Base-by-base conservation (phyloP, 2,329 filamentous ascomycete species). In the Botryotinia globosa region DNA sequence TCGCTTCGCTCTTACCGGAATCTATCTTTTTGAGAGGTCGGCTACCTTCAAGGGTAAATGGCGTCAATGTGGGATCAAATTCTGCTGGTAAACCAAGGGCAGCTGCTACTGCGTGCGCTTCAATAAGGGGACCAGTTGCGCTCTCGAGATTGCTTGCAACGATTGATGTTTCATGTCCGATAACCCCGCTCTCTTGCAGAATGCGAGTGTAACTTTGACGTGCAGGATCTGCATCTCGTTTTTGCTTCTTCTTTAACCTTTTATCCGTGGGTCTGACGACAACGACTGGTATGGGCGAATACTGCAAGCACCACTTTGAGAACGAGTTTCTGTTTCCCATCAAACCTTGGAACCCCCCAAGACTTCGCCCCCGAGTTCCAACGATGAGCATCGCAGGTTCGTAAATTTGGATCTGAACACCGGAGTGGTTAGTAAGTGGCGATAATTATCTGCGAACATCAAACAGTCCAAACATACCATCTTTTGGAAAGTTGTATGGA, bases 271-370 rank as follows among this genome's bases (percentile, higher is more conserved):
- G 90, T 8, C 91, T 87, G 1, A 93, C 91, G 58, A 93, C 91
- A 66, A 93, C 91, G 22, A 93, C 91, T 1, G 91, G 91, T 20
- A 93, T 90, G 0, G 91, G 91, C 0, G 89, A 92, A 79, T 92
- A 90, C 78, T 93, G 91, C 29, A 93, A 83, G 78, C 91, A 93
- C 81, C 92, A 93, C 80, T 92, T 92, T 16, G 90, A 92, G 34
- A 93, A 90, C 4, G 89, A 91, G 62, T 81, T 81, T 54, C 78
- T 78, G 44, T 90, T 90, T 18, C 88, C 89, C 8, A 93, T 85
- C 25, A 93, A 82, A 64, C 90, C 89, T 81, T 92, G 90, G 74
- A 93, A 89, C 10, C 91, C 90, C 61, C 89, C 90, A 8, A 92
- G 82, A 77, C 88, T 91, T 72, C 90, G 86, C 63, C 91, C 91